A percentile compares a stretch with the other conserved stretches of the same genome.
Conservation (phyloP, 1,284 basidiomycete species). For the Papiliotrema fonsecae region DNA sequence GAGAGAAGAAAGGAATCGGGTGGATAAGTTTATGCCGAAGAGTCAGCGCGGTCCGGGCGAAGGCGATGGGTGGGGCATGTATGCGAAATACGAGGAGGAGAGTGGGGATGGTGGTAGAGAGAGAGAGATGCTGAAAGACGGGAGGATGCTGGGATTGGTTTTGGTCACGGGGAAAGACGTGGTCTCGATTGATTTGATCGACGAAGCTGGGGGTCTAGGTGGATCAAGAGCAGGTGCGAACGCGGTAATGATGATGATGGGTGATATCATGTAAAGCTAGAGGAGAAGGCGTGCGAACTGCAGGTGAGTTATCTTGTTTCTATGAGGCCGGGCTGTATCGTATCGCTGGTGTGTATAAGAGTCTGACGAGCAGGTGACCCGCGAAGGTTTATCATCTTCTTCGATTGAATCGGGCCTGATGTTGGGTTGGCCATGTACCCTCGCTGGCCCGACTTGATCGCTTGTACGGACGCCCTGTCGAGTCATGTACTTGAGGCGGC, state of each 20-base stretch:
- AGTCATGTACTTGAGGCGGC: too few relatives aligned
- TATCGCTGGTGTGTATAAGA: too few relatives aligned
- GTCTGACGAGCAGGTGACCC: too few relatives aligned
- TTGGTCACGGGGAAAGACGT: slow-evolving; percentile 3
- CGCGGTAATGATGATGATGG: background rate
- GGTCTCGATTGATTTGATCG: slow-evolving; percentile 2
- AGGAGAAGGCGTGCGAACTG: too few relatives aligned
- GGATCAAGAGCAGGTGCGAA: background rate
- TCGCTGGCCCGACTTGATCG: too few relatives aligned
- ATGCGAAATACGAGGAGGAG: background rate
- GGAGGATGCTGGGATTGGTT: slow-evolving; percentile 3
- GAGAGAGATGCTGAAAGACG: background rate
- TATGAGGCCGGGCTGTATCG: too few relatives aligned
- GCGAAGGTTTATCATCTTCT: too few relatives aligned
- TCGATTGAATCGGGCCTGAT: too few relatives aligned
- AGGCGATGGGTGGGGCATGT: background rate
- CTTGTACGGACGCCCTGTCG: too few relatives aligned
- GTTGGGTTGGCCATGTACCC: too few relatives aligned
- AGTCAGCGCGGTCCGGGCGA: background rate
- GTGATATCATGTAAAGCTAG: too few relatives aligned
- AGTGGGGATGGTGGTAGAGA: background rate
- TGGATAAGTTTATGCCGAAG: background rate
- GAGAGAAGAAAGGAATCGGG: background rate
- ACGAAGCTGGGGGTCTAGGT: background rate
- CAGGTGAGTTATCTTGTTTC: too few relatives aligned